Percentiles rank a stretch among this genome's conserved stretches.
These are phyloP conservation scores for Phytopythium sindhum DNA, from an alignment of 352 stramenopile genomes.

Conservation along the genomic window DNA sequence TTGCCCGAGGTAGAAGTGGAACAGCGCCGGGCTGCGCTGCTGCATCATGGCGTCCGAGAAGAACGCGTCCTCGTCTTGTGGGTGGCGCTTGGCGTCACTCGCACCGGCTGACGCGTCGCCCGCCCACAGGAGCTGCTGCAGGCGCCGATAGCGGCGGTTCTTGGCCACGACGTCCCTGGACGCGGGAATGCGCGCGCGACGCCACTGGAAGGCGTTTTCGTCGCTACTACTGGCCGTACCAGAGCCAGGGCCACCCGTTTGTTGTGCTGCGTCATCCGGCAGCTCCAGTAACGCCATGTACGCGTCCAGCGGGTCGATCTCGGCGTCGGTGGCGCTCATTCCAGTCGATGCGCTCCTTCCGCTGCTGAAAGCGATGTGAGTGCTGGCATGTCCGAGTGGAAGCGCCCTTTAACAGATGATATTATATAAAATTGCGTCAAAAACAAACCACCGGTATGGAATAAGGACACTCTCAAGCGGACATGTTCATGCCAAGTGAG, in stretches of 20 bases:
- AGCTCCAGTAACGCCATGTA: constrained; percentile 74
- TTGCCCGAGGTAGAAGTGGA: constrained; percentile 79
- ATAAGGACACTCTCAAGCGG: neutral
- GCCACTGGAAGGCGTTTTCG: constrained; percentile 6
- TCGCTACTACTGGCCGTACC: constrained; percentile 2
- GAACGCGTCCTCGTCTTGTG: constrained; percentile 36
- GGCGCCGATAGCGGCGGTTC: constrained; percentile 68
- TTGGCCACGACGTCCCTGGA: constrained; percentile 27
- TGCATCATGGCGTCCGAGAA: constrained; percentile 85
- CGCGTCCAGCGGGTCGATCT: constrained; percentile 69
- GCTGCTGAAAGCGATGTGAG: neutral
- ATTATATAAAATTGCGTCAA: neutral
- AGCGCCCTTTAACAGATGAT: neutral
- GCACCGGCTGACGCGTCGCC: neutral
- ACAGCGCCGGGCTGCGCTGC: constrained; percentile 73
- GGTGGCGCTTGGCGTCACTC: neutral
- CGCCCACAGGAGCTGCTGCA: constrained; percentile 57
- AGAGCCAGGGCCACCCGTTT: constrained; percentile 9
- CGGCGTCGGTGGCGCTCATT: constrained; percentile 13
- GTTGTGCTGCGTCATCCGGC: constrained; percentile 5
- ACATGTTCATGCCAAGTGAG: neutral
- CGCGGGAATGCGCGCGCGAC: constrained; percentile 3
- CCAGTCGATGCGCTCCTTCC: too few relatives aligned
- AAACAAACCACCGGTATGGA: neutral
- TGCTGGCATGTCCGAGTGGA: neutral